Evolutionary conservation across 2,329 filamentous ascomycete species (phyloP).

Genomic region (Fusarium pseudonygamai): DNA sequence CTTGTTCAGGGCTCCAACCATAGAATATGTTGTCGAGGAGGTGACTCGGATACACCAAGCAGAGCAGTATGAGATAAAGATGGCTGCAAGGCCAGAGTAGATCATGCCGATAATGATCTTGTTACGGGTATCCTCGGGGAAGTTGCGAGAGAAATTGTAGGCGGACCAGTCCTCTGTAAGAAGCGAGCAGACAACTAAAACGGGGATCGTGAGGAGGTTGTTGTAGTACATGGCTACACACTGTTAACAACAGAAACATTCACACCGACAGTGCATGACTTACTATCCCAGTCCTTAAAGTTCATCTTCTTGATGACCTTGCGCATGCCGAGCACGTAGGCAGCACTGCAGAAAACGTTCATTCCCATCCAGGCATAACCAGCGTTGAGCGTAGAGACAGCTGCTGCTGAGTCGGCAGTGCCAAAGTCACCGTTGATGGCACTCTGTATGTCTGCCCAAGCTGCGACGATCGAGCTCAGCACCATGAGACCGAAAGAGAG

Average conservation of each 20-base stretch:
- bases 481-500: constrained; percentile 98
- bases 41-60: constrained; percentile 99
- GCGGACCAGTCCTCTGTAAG: constrained; percentile 92
- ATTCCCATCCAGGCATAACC: constrained; percentile 98
- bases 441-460: constrained; percentile 96
- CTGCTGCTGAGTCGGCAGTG: constrained; percentile 70
- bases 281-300: constrained; percentile 99
- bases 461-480: constrained; percentile 90
- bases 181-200: constrained; percentile 84
- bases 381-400: constrained; percentile 89
- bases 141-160: constrained; percentile 85
- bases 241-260: constrained; percentile 44
- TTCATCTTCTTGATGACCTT: constrained; percentile 99
- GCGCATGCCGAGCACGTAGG: constrained; percentile 91
- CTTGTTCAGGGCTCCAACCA: constrained; percentile 99
- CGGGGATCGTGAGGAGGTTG: constrained; percentile 95
- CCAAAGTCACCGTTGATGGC: constrained; percentile 72
- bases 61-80: constrained; percentile 99
- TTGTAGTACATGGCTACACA: constrained; percentile 97
- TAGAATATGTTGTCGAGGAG: constrained; percentile 96
- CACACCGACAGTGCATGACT: constrained; percentile 52
- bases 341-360: constrained; percentile 94
- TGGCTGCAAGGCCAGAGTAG: constrained; percentile 89
- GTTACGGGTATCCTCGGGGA: constrained; percentile 83
- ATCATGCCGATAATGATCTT: constrained; percentile 87